A percentile compares a stretch with the other conserved stretches of the same genome.
Conservation (phyloP, 2,329 filamentous ascomycete species). For the Beauveria sp. region DNA sequence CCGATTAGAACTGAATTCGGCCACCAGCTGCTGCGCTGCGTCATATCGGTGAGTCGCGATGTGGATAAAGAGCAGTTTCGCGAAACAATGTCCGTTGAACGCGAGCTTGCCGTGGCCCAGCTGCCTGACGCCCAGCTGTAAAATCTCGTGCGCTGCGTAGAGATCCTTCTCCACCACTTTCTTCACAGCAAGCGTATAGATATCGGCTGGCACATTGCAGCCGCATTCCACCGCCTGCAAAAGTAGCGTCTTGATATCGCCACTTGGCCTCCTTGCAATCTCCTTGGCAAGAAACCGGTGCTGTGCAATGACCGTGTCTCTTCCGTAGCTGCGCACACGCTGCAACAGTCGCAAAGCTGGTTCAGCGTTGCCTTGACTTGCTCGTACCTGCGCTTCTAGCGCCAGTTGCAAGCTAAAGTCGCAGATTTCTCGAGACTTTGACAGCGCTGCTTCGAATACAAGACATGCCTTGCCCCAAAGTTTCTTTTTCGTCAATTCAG, state of each 20-base stretch:
- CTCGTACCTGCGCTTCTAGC: not conserved
- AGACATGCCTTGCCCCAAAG: not conserved
- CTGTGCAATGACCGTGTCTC: not conserved
- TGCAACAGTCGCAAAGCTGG: not conserved
- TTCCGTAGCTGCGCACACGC: not conserved
- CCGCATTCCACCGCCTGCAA: conserved; percentile 15
- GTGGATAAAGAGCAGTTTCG: conserved; percentile 27
- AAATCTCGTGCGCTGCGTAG: conserved; percentile 24
- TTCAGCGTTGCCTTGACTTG: not conserved
- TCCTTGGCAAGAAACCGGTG: not conserved
- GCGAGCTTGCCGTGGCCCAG: conserved; percentile 29
- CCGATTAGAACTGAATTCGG: conserved; percentile 22
- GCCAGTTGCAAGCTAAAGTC: not conserved
- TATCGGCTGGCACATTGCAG: conserved; percentile 25
- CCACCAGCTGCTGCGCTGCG: conserved; percentile 23
- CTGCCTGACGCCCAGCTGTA: conserved; percentile 27
- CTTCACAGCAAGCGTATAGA: conserved; percentile 29
- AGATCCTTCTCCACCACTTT: conserved; percentile 22
- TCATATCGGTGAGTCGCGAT: conserved; percentile 24
- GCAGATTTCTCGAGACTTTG: not conserved
- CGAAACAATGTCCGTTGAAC: conserved; percentile 31
- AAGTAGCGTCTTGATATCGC: not conserved
- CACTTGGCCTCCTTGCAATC: not conserved
- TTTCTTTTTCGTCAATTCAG: not conserved
- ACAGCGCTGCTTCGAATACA: not conserved